A percentile compares a stretch with the other conserved stretches of the same genome.
Evolutionary conservation across 805 yeast genomes (phyloP).

Genomic region (Schwanniomyces sp.): DNA sequence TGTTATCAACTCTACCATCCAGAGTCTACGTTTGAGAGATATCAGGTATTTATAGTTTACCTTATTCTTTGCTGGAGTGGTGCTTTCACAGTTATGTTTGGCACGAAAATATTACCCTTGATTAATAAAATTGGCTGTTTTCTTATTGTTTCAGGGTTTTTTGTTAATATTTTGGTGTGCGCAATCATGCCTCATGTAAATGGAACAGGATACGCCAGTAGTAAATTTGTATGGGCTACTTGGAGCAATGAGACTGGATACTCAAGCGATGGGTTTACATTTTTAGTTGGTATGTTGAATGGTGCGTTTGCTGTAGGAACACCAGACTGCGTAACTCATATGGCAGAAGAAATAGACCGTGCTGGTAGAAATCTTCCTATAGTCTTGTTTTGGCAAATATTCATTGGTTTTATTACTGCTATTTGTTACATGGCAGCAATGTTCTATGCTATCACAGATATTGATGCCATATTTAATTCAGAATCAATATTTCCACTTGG

Average conservation of each 20-base stretch:
- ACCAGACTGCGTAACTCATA: background rate
- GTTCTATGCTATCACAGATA: background rate
- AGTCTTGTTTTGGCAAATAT: background rate
- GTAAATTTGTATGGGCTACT: background rate
- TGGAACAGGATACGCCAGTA: background rate
- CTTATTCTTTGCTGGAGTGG: background rate
- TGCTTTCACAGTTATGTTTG: background rate
- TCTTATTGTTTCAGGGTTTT: background rate
- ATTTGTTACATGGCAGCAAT: background rate
- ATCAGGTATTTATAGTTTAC: background rate
- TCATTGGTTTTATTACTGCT: background rate
- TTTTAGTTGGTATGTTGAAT: background rate
- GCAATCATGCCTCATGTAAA: background rate
- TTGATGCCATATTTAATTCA: background rate
- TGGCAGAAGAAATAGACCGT: background rate
- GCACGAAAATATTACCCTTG: background rate
- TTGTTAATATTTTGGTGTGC: background rate
- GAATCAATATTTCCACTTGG: background rate
- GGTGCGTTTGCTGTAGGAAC: background rate
- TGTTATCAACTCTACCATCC: background rate
- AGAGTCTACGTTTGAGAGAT: background rate
- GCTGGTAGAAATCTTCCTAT: background rate
- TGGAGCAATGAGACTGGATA: background rate
- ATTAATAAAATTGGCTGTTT: background rate
- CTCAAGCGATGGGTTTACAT: background rate